phyloP scores from a whole-genome alignment of 2,329 filamentous ascomycete genomes.

The Stemphylium vesicarium region DNA sequence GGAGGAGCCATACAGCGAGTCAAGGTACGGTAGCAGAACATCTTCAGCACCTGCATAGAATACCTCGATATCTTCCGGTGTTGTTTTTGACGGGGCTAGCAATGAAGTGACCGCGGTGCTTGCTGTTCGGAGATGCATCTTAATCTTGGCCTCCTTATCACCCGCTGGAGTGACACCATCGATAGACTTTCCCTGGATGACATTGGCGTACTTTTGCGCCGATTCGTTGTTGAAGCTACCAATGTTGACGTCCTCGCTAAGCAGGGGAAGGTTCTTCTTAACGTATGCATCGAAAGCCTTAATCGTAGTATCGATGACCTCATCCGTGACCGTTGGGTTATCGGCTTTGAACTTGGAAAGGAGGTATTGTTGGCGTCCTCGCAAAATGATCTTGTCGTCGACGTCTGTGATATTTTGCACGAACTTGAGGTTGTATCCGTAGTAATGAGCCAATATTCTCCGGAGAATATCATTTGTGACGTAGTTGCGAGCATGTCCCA shows the following conservation, averaged over 20 bases:
- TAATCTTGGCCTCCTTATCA: constrained; percentile 84
- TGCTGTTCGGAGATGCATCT: constrained; percentile 80
- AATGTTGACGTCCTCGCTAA: constrained; percentile 54
- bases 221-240: constrained; percentile 57
- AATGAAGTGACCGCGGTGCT: constrained; percentile 61
- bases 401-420: constrained; percentile 88
- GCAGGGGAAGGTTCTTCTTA: constrained; percentile 70
- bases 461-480: constrained; percentile 88
- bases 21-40: constrained; percentile 82
- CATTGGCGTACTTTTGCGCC: constrained; percentile 59
- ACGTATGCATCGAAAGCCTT: constrained; percentile 63
- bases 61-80: constrained; percentile 44
- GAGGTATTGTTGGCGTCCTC: constrained; percentile 77
- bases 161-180: constrained; percentile 63
- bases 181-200: constrained; percentile 62
- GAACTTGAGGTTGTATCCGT: constrained; percentile 81
- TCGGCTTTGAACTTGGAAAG: constrained; percentile 70
- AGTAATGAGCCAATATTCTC: constrained; percentile 82
- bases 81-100: constrained; percentile 34
- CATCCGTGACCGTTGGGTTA: constrained; percentile 52
- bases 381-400: constrained; percentile 65
- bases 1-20: constrained; percentile 63
- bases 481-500: constrained; percentile 88
- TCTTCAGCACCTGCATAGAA: constrained; percentile 68
- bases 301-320: constrained; percentile 57